A percentile compares a stretch with the other conserved stretches of the same genome.
Evolutionary conservation across 257 asterid genomes (phyloP).

Genomic region (Linderniella brevidens): DNA sequence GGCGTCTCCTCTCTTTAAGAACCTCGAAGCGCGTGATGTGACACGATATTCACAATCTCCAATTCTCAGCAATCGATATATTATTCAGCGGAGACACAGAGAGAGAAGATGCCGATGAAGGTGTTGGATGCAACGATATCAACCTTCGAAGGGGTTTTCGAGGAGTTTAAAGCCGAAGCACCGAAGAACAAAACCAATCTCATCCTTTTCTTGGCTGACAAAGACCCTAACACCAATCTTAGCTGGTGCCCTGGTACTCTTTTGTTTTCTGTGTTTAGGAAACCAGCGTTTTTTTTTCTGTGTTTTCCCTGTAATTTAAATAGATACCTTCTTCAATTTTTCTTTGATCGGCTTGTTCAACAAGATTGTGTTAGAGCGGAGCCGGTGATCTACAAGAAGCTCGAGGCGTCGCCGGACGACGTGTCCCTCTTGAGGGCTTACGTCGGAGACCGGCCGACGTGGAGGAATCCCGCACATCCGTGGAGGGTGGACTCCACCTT

Average conservation of each 20-base stretch:
- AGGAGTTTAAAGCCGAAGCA: slow-evolving; percentile 37
- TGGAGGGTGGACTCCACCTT: slow-evolving; percentile 61
- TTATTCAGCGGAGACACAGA: too few species aligned
- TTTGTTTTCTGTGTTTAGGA: background rate
- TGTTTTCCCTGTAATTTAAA: too few species aligned
- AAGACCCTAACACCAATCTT: slow-evolving; percentile 64
- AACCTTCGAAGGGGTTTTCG: slow-evolving; percentile 40
- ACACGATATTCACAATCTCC: too few species aligned
- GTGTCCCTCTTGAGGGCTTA: slow-evolving; percentile 67
- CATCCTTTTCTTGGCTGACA: slow-evolving; percentile 85
- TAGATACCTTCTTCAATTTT: background rate
- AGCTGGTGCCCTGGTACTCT: slow-evolving; percentile 93
- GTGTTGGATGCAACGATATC: slow-evolving; percentile 49
- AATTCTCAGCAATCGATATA: too few species aligned
- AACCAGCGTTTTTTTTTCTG: background rate
- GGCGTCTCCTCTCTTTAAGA: too few species aligned
- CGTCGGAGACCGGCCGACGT: slow-evolving; percentile 84
- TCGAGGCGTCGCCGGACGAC: slow-evolving; percentile 48
- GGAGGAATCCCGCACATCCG: slow-evolving; percentile 74
- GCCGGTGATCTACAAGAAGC: slow-evolving; percentile 76
- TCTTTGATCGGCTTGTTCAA: background rate
- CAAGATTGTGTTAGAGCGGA: slow-evolving; percentile 90
- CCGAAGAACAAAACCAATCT: slow-evolving; percentile 49
- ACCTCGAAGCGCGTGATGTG: too few species aligned
- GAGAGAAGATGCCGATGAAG: slow-evolving; percentile 57